These are phyloP conservation scores for Trametes polyzona DNA, from an alignment of 1,284 basidiomycete genomes.

Conservation along the genomic window DNA sequence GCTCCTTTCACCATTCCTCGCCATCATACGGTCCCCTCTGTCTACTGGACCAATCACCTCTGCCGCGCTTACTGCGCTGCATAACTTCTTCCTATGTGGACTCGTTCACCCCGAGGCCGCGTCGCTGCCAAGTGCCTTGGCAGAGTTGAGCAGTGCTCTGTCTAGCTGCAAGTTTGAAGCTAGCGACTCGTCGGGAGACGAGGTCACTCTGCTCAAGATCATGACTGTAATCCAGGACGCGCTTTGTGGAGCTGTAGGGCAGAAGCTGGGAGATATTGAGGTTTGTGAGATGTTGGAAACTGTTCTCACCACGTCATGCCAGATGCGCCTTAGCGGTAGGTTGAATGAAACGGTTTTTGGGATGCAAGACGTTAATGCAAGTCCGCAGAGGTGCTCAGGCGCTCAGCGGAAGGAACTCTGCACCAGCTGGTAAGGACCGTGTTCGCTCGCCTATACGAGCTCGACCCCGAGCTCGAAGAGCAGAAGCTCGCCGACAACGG, in stretches of 20 bases:
- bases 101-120: slow-evolving; percentile 63
- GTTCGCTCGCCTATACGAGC: slow-evolving; percentile 72
- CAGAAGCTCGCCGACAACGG: slow-evolving; percentile 56
- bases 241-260: slow-evolving; percentile 71
- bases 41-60: slow-evolving; percentile 96
- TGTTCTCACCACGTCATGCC: slow-evolving; percentile 95
- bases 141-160: slow-evolving; percentile 87
- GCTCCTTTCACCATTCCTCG: slow-evolving; percentile 88
- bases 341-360: slow-evolving; percentile 20
- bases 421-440: slow-evolving; percentile 84
- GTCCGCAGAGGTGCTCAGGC: slow-evolving; percentile 79
- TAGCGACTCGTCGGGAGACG: slow-evolving; percentile 94
- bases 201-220: slow-evolving; percentile 92
- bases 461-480: slow-evolving; percentile 73
- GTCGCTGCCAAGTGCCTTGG: slow-evolving; percentile 67
- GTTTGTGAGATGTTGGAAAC: slow-evolving; percentile 99
- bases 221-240: slow-evolving; percentile 90
- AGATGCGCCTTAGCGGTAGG: slow-evolving; percentile 92
- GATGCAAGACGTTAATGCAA: slow-evolving; percentile 15
- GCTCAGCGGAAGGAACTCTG: slow-evolving; percentile 95
- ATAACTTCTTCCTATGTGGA: slow-evolving; percentile 82
- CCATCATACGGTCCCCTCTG: slow-evolving; percentile 89
- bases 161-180: slow-evolving; percentile 99
- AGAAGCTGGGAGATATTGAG: slow-evolving; percentile 85
- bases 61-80: slow-evolving; percentile 85